Percentiles rank a stretch among this genome's conserved stretches.
Conservation (phyloP, 2,329 filamentous ascomycete species). For the Curvularia eragrostidis region DNA sequence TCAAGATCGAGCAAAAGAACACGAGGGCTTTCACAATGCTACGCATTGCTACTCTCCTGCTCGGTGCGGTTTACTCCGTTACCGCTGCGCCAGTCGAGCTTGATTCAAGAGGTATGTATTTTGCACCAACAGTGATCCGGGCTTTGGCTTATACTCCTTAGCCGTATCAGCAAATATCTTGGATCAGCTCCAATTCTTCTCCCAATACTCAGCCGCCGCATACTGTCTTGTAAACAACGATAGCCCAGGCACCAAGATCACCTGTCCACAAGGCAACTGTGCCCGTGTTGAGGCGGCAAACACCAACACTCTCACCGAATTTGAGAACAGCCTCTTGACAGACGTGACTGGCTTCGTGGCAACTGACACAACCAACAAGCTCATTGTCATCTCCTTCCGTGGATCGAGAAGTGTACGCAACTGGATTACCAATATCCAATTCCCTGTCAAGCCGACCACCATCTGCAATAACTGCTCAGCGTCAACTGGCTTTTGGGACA, state of each 20-base stretch:
- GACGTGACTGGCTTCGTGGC: constrained; percentile 58
- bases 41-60: constrained; percentile 26
- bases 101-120: constrained; percentile 36
- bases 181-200: constrained; percentile 55
- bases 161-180: constrained; percentile 52
- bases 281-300: constrained; percentile 56
- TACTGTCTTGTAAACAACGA: constrained; percentile 61
- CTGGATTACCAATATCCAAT: constrained; percentile 64
- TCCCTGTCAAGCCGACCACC: constrained; percentile 51
- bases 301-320: constrained; percentile 57
- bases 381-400: constrained; percentile 67
- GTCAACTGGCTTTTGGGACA: constrained; percentile 65
- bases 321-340: constrained; percentile 52
- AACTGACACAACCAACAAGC: constrained; percentile 54
- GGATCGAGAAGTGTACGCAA: constrained; percentile 67
- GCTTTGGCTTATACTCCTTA: constrained; percentile 14
- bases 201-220: constrained; percentile 61
- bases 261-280: constrained; percentile 57
- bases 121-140: not conserved
- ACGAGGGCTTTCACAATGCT: constrained; percentile 23
- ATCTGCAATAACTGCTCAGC: constrained; percentile 58
- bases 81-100: constrained; percentile 38
- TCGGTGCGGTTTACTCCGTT: constrained; percentile 30
- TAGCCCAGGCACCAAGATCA: constrained; percentile 52
- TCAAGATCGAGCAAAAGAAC: not conserved